phyloP scores from a whole-genome alignment of 2,329 filamentous ascomycete genomes.

The Grosmannia serpens region DNA sequence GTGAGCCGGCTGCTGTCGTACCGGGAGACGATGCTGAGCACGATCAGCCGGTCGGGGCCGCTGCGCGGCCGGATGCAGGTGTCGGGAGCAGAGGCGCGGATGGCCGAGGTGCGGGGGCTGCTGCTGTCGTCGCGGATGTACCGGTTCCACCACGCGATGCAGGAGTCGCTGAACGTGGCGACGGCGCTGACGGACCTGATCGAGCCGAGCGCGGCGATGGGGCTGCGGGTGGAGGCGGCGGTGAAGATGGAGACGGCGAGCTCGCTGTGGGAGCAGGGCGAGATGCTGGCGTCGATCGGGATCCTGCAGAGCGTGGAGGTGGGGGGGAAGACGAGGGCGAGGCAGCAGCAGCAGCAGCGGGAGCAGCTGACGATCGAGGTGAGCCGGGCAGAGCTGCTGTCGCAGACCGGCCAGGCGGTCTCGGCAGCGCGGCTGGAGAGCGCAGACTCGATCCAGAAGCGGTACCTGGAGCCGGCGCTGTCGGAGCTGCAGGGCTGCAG shows the following conservation, averaged over 20 bases:
- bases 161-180: conserved; percentile 78
- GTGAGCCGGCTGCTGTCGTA: conserved; percentile 72
- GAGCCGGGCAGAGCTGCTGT: conserved; percentile 67
- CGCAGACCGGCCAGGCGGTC: conserved; percentile 78
- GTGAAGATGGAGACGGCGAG: conserved; percentile 75
- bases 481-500: conserved; percentile 61
- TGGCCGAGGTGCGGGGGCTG: conserved; percentile 67
- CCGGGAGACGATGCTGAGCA: conserved; percentile 70
- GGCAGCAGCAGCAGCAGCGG: conserved; percentile 19
- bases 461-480: conserved; percentile 76
- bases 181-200: conserved; percentile 73
- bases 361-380: conserved; percentile 60
- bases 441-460: conserved; percentile 76
- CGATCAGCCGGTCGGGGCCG: conserved; percentile 58
- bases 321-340: neutral
- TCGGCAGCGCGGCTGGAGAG: conserved; percentile 86
- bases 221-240: conserved; percentile 64
- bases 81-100: conserved; percentile 49
- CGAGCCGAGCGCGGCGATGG: conserved; percentile 55
- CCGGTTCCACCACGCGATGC: conserved; percentile 67
- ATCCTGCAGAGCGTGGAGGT: conserved; percentile 67
- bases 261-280: conserved; percentile 88
- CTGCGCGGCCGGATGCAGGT: conserved; percentile 51
- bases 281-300: conserved; percentile 76
- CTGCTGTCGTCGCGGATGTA: conserved; percentile 64